A percentile compares a stretch with the other conserved stretches of the same genome.
These are phyloP conservation scores for Stephanodiscus triporus DNA, from an alignment of 108 stramenopile species.

Conservation along the genomic window DNA sequence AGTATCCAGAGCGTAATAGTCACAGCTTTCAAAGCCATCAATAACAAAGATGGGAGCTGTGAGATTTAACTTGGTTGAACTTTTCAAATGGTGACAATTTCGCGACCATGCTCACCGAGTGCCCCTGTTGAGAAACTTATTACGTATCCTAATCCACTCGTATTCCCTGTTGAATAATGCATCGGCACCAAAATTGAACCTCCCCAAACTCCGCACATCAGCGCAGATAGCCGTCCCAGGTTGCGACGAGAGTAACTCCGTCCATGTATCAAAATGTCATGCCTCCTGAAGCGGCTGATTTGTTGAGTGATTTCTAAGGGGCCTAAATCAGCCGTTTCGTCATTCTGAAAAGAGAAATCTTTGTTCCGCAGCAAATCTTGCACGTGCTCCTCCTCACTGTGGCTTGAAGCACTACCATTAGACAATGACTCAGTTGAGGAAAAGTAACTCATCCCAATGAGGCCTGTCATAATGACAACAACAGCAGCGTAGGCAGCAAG, in stretches of 20 bases:
- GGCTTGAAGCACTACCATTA: neutral
- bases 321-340: neutral
- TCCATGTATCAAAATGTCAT: constrained; percentile 25
- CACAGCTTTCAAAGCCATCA: constrained; percentile 32
- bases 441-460: constrained; percentile 80
- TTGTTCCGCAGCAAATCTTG: constrained; percentile 19
- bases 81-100: neutral
- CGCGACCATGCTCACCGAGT: constrained; percentile 1
- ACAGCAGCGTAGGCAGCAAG: constrained; percentile 49
- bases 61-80: neutral
- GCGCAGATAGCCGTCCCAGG: constrained; percentile 40
- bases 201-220: constrained; percentile 54
- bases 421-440: constrained; percentile 32
- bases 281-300: neutral
- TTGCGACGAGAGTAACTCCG: constrained; percentile 25
- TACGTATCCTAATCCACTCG: constrained; percentile 68
- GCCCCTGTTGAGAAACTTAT: constrained; percentile 77
- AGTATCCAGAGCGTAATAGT: constrained; percentile 62
- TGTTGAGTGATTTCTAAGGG: constrained; percentile 17
- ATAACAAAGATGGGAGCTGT: constrained; percentile 1
- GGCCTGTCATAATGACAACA: constrained; percentile 50
- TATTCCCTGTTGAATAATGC: constrained; percentile 50
- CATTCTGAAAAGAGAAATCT: constrained; percentile 4
- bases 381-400: constrained; percentile 21
- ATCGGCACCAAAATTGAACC: constrained; percentile 58